These are phyloP conservation scores for Colletotrichum horii DNA, from an alignment of 2,329 filamentous ascomycete species.

Conservation along the genomic window DNA sequence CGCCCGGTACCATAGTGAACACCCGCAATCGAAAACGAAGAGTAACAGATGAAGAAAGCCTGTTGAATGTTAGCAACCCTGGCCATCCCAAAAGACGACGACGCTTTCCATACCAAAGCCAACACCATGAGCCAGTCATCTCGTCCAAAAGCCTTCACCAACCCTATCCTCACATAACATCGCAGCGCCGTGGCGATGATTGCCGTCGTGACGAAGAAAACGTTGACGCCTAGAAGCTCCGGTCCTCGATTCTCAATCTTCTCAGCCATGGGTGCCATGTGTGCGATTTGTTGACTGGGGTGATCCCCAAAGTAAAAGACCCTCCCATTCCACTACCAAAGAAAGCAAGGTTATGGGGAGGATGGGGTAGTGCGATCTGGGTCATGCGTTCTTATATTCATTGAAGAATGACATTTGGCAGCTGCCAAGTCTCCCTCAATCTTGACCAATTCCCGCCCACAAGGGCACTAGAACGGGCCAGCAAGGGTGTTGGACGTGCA, in stretches of 20 bases:
- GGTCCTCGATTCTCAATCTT: conserved; percentile 38
- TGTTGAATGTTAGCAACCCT: conserved; percentile 5
- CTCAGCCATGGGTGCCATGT: conserved; percentile 11
- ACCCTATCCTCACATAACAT: conserved; percentile 35
- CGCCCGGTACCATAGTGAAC: conserved; percentile 46
- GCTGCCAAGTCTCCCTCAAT: background rate
- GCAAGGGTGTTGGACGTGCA: background rate
- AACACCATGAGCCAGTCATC: conserved; percentile 45
- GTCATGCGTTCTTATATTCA: background rate
- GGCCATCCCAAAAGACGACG: rapidly evolving
- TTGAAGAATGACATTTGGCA: background rate
- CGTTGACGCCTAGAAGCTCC: conserved; percentile 36
- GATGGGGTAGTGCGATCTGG: background rate
- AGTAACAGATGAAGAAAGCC: conserved; percentile 41
- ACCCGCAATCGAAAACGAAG: conserved; percentile 36
- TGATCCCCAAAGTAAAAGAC: background rate
- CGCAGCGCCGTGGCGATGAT: conserved; percentile 33
- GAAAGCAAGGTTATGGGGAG: background rate
- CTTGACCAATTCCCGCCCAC: background rate
- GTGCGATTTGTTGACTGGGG: background rate
- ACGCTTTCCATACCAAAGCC: conserved; percentile 32
- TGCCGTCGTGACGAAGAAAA: conserved; percentile 31
- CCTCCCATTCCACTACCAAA: conserved; percentile 3
- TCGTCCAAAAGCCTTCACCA: conserved; percentile 42
- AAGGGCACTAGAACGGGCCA: background rate